Evolutionary conservation across 2,329 filamentous ascomycete genomes (phyloP).

Genomic region (Colletotrichum sp.): DNA sequence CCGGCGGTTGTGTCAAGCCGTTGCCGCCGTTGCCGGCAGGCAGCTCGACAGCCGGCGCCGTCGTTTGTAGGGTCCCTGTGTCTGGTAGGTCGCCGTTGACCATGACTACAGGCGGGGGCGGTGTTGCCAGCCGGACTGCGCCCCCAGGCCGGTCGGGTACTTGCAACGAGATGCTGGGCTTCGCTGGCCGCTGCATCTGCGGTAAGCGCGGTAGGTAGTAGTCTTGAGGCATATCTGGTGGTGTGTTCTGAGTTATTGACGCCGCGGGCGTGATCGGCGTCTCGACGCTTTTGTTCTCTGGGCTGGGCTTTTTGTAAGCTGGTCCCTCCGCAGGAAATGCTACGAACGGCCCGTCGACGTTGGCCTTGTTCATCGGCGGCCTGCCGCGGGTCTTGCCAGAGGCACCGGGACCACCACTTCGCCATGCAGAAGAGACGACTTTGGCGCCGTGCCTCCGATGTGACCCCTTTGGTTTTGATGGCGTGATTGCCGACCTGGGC

Average conservation of each 20-base stretch:
- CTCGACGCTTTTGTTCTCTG: constrained; percentile 36
- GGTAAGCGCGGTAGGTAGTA: neutral
- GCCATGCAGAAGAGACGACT: constrained; percentile 91
- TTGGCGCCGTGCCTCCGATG: constrained; percentile 76
- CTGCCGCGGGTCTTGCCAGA: constrained; percentile 75
- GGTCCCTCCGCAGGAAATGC: constrained; percentile 68
- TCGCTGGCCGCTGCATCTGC: constrained; percentile 27
- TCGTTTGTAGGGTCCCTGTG: neutral
- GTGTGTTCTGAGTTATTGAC: neutral
- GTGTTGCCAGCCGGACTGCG: constrained; percentile 66
- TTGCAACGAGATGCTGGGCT: constrained; percentile 44
- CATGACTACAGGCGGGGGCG: constrained; percentile 54
- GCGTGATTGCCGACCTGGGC: constrained; percentile 76
- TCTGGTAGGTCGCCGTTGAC: constrained; percentile 47
- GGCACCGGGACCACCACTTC: constrained; percentile 63
- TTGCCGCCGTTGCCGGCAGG: neutral
- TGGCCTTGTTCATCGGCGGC: constrained; percentile 70
- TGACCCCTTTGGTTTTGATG: constrained; percentile 57
- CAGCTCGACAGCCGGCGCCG: neutral
- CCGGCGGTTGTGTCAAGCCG: neutral
- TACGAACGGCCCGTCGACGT: constrained; percentile 69
- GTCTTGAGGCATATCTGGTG: neutral
- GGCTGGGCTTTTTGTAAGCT: constrained; percentile 42
- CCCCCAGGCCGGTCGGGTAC: constrained; percentile 59
- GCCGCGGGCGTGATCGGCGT: constrained; percentile 21